phyloP scores from a whole-genome alignment of 768 basidiomycete species.

The Sporobolomyces roseus region DNA sequence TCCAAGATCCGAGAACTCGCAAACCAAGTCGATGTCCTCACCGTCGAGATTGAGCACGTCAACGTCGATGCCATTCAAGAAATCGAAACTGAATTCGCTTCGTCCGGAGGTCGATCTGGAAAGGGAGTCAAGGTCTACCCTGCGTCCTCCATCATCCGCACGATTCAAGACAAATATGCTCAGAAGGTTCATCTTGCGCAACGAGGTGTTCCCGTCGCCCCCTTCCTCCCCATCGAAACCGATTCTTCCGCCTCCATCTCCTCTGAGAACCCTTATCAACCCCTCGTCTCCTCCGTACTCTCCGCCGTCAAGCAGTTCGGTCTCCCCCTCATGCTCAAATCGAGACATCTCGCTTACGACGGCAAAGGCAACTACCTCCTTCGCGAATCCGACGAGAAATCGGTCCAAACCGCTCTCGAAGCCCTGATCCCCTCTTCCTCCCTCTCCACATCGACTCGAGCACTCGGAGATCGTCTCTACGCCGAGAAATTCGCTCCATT shows the following conservation, averaged over 20 bases:
- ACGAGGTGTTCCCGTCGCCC: slow-evolving; percentile 57
- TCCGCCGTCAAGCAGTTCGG: slow-evolving; percentile 56
- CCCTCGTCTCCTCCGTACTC: slow-evolving; percentile 38
- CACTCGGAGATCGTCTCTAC: slow-evolving; percentile 69
- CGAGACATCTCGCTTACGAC: slow-evolving; percentile 90
- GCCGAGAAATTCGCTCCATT: slow-evolving; percentile 94
- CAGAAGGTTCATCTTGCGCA: slow-evolving; percentile 62
- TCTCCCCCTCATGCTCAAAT: slow-evolving; percentile 91
- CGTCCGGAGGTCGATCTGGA: slow-evolving; percentile 41
- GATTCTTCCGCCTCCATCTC: slow-evolving; percentile 48
- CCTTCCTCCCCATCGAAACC: slow-evolving; percentile 62
- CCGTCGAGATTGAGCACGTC: slow-evolving; percentile 96
- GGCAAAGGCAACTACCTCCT: slow-evolving; percentile 88
- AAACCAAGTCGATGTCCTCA: slow-evolving; percentile 73
- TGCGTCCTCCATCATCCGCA: slow-evolving; percentile 69
- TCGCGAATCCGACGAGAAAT: slow-evolving; percentile 56
- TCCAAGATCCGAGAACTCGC: slow-evolving; percentile 75
- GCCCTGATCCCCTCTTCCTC: slow-evolving; percentile 46
- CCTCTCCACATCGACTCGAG: slow-evolving; percentile 50
- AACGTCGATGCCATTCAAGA: slow-evolving; percentile 69
- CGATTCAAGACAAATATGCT: slow-evolving; percentile 73
- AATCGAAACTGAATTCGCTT: slow-evolving; percentile 50
- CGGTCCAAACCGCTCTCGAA: slow-evolving; percentile 52
- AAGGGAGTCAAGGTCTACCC: slow-evolving; percentile 60
- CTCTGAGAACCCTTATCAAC: slow-evolving; percentile 25